These are phyloP conservation scores for Fusarium drepaniforme DNA, from an alignment of 2,329 filamentous ascomycete species.

Conservation along the genomic window DNA sequence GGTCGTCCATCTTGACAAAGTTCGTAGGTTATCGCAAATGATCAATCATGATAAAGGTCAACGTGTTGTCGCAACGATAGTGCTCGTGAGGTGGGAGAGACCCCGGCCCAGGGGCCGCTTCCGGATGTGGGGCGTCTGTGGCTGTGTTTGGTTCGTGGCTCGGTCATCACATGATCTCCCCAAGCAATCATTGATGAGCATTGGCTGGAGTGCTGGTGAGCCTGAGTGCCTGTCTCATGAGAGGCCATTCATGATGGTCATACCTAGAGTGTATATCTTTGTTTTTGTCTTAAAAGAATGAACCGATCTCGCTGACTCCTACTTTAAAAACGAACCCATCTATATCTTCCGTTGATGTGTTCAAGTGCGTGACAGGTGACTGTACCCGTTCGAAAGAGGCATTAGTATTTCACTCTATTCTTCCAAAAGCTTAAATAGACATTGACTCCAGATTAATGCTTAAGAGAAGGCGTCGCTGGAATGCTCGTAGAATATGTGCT, in stretches of 20 bases:
- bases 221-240: neutral
- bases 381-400: neutral
- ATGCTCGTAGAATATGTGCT: neutral
- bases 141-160: constrained; percentile 37
- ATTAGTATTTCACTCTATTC: neutral
- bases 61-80: constrained; percentile 37
- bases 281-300: neutral
- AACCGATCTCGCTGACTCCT: neutral
- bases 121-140: constrained; percentile 41
- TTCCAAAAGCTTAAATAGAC: neutral
- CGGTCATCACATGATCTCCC: constrained; percentile 24
- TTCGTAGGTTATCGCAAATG: constrained; percentile 37
- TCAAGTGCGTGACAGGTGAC: neutral
- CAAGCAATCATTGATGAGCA: neutral
- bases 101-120: constrained; percentile 41
- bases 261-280: neutral
- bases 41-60: constrained; percentile 42
- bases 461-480: neutral
- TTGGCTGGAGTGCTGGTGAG: neutral
- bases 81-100: constrained; percentile 23
- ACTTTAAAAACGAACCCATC: neutral
- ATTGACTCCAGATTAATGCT: neutral
- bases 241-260: neutral
- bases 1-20: constrained; percentile 68
- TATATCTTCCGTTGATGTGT: neutral